Evolutionary conservation across 495 filamentous ascomycete species (phyloP), one percentile per base, ranked within the genome.

Genomic region (Pyronema domesticum): DNA sequence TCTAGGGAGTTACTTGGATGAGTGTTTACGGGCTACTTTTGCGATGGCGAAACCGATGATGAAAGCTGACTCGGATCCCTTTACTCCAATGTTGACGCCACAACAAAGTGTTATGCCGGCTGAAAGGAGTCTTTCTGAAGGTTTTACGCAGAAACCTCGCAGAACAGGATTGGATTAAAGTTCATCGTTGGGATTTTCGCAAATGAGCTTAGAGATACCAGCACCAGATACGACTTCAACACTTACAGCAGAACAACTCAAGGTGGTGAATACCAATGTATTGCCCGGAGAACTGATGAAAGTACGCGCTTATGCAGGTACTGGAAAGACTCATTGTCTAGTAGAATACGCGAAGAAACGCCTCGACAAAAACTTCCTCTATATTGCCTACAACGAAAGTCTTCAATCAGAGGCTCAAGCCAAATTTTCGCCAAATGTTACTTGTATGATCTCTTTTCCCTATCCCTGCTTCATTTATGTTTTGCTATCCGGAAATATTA

Each of bases 321-420:
- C 60, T 9, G 60, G 60, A 37, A 63, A 63, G 53, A 63, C 60
- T 0, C 55, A 54, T 47, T 48, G 59, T 46, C 55, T 63, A 33
- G 35, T 44, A 9, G 58, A 63, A 37, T 63, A 63, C 46, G 59
- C 60, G 3, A 61, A 54, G 18, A 23, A 46, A 46, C 57, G 60
- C 17, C 60, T 58, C 4, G 8, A 19, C 3, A 55, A 18, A 36
- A 51, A n/a, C 15, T 61, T 63, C n/a, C 46, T 63, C 11, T 63
- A 63, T 39, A 18, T 63, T 43, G 59, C 59, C 3, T 63, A 58
- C 35, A 63, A 61, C 40, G 58, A 53, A 34, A 53, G 48, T 53
- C 55, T 53, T 35, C 44, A 49, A 13, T 11, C 33, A 6, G 56
- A 56, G 33, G 60, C 60, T 7, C 40, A 61, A 23, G 43, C 48